Conservation (phyloP, 305 asterid genomes). For the Salvia sclarea region DNA sequence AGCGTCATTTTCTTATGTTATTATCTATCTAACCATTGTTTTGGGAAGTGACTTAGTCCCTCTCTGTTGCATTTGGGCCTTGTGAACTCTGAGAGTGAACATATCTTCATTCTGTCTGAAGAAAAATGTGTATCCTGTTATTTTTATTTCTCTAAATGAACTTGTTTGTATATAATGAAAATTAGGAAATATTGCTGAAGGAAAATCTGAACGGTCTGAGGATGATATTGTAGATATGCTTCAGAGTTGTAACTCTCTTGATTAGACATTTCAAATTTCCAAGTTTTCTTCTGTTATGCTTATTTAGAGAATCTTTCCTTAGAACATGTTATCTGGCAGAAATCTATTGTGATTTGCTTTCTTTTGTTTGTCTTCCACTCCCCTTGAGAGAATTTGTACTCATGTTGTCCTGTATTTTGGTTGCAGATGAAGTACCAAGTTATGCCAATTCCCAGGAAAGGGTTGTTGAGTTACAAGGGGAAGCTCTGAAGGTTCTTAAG, state of each 20-base stretch:
- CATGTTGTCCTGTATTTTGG: background rate
- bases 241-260: background rate
- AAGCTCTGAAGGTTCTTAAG: constrained; percentile 68
- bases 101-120: background rate
- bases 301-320: background rate
- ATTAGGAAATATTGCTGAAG: background rate
- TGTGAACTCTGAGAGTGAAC: background rate
- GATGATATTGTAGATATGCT: constrained; percentile 16
- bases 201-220: background rate
- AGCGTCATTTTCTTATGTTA: constrained; percentile 1
- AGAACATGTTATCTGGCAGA: background rate
- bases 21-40: constrained; percentile 16
- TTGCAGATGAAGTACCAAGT: constrained; percentile 32
- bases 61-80: background rate
- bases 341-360: background rate
- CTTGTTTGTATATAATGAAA: background rate
- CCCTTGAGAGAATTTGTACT: constrained; percentile 1
- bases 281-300: constrained; percentile 10
- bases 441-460: constrained; percentile 78
- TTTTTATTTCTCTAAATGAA: background rate
- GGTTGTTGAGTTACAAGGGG: constrained; percentile 84
- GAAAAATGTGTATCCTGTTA: background rate
- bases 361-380: background rate
- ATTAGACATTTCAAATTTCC: constrained; percentile 3
- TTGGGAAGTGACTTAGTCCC: background rate